Base-by-base conservation (phyloP, 805 yeast species). In the Cyberlindnera xylosilytica region DNA sequence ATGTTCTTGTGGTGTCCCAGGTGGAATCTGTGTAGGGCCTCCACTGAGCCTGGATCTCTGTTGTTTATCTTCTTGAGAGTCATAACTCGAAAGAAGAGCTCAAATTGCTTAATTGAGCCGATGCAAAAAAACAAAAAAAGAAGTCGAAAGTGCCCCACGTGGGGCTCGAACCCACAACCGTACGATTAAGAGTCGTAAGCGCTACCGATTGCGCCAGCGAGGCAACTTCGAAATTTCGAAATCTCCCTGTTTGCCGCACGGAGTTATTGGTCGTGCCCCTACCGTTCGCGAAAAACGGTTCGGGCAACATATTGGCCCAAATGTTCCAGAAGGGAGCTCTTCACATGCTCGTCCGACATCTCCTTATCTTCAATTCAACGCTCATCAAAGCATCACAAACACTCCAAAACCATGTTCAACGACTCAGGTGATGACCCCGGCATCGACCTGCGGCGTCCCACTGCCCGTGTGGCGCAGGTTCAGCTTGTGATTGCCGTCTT, bases 401-500 rank as follows among this genome's bases (percentile, higher is more conserved):
- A 12, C 20, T 24, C n/a, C 31, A 18, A n/a, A n/a, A n/a, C 20
- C 17, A 37, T 20, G 26, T 20, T 22, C 8, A 34, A 38, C 36
- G 18, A 26, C 32, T 20, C 41, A 5, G 36, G 29, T 20, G 39
- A 34, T 19, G 39, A 29, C 20, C 42, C 30, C 27, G 49, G 45
- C 6, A 44, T 50, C 6, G 57, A 56, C 30, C 51, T 56, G 4
- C 46, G 61, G 15, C 53, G 49, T 20, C 61, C 61, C 12, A 54
- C 59, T 1, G 56, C 58, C 1, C 43, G 87, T 42, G 82, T 89
- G 36, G 84, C 90, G 1, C 76, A 83, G 9, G 81, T 91, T 7
- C 98, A 91, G 64, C 66, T 87, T 7, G 64, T 76, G 11, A 75
- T 90, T 26, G 95, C 97, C 0, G 50, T 71, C 0, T 57, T 76